Evolutionary conservation across 2,329 filamentous ascomycete genomes (phyloP).

Genomic region (Penicillium sp.): DNA sequence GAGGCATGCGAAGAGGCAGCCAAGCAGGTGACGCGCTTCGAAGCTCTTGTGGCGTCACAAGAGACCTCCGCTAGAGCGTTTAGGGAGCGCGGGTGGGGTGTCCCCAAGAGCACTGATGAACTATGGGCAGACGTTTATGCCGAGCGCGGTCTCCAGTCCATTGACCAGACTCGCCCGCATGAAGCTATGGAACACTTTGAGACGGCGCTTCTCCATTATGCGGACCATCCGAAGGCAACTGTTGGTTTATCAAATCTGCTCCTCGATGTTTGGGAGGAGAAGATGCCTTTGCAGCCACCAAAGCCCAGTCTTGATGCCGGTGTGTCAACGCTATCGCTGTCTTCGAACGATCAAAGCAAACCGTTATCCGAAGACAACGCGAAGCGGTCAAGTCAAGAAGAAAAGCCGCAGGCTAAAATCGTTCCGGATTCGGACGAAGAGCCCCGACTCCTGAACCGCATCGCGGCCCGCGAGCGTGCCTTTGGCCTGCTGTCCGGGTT

Average conservation of each 20-base stretch:
- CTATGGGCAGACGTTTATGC: slow-evolving; percentile 74
- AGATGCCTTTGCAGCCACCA: slow-evolving; percentile 27
- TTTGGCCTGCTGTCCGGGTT: slow-evolving; percentile 72
- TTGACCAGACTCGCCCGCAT: slow-evolving; percentile 55
- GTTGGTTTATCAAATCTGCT: slow-evolving; percentile 76
- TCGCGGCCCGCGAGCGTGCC: slow-evolving; percentile 83
- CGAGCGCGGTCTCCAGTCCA: slow-evolving; percentile 65
- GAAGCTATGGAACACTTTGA: slow-evolving; percentile 71
- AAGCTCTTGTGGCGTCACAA: slow-evolving; percentile 56
- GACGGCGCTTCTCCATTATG: slow-evolving; percentile 65
- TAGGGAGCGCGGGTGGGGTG: slow-evolving; percentile 63
- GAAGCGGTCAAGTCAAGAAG: too few species aligned
- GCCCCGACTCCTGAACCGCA: slow-evolving; percentile 70
- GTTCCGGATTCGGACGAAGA: too few species aligned
- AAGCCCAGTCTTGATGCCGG: too few species aligned
- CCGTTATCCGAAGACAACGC: too few species aligned
- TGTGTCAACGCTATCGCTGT: too few species aligned
- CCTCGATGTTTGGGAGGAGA: slow-evolving; percentile 68
- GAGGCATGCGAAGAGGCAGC: slow-evolving; percentile 73
- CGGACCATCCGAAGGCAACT: slow-evolving; percentile 70
- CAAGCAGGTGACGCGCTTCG: slow-evolving; percentile 63
- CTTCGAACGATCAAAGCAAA: too few species aligned
- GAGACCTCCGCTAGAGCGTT: slow-evolving; percentile 55
- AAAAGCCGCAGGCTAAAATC: too few species aligned
- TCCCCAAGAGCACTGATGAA: slow-evolving; percentile 70